Conservation (phyloP, 108 stramenopile species). For the Nitzschia sp. region DNA sequence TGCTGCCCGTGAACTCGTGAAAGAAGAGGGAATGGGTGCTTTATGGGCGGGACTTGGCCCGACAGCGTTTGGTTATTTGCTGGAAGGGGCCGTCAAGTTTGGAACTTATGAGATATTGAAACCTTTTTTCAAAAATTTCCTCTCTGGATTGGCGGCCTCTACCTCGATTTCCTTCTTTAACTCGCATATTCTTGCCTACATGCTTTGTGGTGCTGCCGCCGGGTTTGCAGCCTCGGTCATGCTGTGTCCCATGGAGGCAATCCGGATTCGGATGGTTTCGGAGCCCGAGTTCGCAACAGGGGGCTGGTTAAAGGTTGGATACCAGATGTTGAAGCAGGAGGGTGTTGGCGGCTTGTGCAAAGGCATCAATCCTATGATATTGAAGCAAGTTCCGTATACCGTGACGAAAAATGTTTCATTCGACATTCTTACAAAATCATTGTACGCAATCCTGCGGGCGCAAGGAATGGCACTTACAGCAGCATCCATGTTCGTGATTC, state of each 20-base stretch:
- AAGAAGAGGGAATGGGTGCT: constrained; percentile 51
- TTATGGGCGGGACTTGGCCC: constrained; percentile 77
- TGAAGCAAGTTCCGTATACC: constrained; percentile 93
- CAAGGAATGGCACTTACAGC: constrained; percentile 37
- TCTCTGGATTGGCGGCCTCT: constrained; percentile 28
- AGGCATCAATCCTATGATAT: constrained; percentile 73
- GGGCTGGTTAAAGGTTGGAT: constrained; percentile 56
- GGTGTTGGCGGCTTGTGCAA: constrained; percentile 56
- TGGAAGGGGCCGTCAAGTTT: constrained; percentile 82
- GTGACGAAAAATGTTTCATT: constrained; percentile 89
- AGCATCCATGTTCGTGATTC: constrained; percentile 42
- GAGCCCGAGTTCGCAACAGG: constrained; percentile 62
- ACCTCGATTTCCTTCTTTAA: constrained; percentile 41
- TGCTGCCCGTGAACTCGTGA: constrained; percentile 49
- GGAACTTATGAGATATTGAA: constrained; percentile 89
- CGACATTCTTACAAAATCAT: constrained; percentile 58
- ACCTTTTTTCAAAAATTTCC: constrained; percentile 39
- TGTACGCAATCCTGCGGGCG: constrained; percentile 37
- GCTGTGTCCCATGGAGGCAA: constrained; percentile 86
- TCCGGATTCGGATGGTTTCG: constrained; percentile 85
- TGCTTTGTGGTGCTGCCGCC: constrained; percentile 56
- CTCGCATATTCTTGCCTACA: constrained; percentile 47
- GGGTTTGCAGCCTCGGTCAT: constrained; percentile 81
- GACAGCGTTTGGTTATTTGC: constrained; percentile 72
- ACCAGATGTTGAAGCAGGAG: constrained; percentile 54